A percentile compares a stretch with the other conserved stretches of the same genome.
These are phyloP conservation scores for Cordyceps militaris DNA, from an alignment of 2,329 filamentous ascomycete genomes.

Conservation along the genomic window DNA sequence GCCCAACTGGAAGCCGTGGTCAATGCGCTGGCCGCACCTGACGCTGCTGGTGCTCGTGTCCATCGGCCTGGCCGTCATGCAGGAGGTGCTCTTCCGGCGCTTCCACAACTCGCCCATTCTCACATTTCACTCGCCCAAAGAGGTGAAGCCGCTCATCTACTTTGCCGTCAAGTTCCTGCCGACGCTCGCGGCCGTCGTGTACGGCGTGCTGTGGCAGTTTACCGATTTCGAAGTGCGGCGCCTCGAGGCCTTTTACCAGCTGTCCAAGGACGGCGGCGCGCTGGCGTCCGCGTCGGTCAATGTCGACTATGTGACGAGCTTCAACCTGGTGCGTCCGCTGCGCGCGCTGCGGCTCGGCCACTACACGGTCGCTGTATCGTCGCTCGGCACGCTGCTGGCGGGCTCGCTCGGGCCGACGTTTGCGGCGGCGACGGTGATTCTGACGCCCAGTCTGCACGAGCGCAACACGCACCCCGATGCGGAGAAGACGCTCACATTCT, in stretches of 20 bases:
- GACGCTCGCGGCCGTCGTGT: conserved; percentile 53
- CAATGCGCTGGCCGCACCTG: conserved; percentile 58
- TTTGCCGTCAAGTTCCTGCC: conserved; percentile 59
- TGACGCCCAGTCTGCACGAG: conserved; percentile 44
- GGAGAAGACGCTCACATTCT: conserved; percentile 49
- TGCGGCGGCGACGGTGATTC: conserved; percentile 53
- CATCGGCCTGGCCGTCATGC: conserved; percentile 40
- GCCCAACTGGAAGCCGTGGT: conserved; percentile 60
- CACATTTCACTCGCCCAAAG: conserved; percentile 40
- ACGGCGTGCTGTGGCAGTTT: conserved; percentile 59
- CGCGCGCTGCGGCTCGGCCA: conserved; percentile 55
- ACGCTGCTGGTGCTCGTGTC: conserved; percentile 47
- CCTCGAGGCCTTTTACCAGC: conserved; percentile 60
- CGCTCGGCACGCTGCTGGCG: conserved; percentile 56
- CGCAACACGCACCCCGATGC: conserved; percentile 35
- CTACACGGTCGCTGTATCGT: conserved; percentile 62
- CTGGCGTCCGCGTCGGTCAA: conserved; percentile 61
- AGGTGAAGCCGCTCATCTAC: conserved; percentile 46
- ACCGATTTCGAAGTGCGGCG: conserved; percentile 60
- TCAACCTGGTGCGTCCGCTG: conserved; percentile 58
- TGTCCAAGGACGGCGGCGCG: conserved; percentile 53
- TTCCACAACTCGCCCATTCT: conserved; percentile 40
- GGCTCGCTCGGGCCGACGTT: conserved; percentile 63
- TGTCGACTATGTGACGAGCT: conserved; percentile 64
- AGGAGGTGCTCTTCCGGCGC: conserved; percentile 49